Conservation (phyloP, 2,329 filamentous ascomycete genomes). For the Colletotrichum lini region DNA sequence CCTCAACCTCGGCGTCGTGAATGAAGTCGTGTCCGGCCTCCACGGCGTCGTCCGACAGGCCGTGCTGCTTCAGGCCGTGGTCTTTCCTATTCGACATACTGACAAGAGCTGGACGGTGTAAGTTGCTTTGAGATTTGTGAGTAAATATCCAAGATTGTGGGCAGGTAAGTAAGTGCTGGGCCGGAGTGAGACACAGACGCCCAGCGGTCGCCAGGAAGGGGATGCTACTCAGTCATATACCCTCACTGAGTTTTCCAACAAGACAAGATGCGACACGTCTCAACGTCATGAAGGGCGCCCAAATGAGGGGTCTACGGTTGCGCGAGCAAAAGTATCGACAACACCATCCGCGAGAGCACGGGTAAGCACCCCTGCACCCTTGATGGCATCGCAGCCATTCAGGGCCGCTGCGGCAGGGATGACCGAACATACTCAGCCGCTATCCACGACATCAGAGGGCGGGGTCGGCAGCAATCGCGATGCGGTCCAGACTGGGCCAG, state of each 20-base stretch:
- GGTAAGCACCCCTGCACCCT: constrained; percentile 29
- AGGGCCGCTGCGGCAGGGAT: constrained; percentile 16
- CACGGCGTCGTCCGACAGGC: constrained; percentile 44
- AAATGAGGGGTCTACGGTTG: constrained; percentile 21
- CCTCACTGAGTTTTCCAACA: not conserved
- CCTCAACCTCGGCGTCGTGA: constrained; percentile 52
- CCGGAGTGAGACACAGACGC: too few species aligned
- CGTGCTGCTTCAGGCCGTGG: constrained; percentile 31
- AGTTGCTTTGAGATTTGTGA: not conserved
- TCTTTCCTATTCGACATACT: constrained; percentile 30
- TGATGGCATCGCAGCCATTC: not conserved
- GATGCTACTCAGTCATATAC: not conserved
- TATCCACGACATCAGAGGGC: not conserved
- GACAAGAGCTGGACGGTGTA: not conserved
- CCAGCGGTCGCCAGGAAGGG: too few species aligned
- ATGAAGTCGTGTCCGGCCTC: constrained; percentile 53
- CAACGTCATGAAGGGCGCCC: constrained; percentile 6
- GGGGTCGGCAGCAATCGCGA: constrained; percentile 19
- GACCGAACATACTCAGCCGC: not conserved
- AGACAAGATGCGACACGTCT: not conserved
- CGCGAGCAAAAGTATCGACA: constrained; percentile 20
- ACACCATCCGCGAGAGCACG: constrained; percentile 30
- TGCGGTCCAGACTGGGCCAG: constrained; percentile 1
- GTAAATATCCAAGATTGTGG: too few species aligned
- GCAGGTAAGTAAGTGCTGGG: not conserved